These are phyloP conservation scores for Pythium guiyangense DNA, from an alignment of 352 stramenopile genomes.

Conservation along the genomic window DNA sequence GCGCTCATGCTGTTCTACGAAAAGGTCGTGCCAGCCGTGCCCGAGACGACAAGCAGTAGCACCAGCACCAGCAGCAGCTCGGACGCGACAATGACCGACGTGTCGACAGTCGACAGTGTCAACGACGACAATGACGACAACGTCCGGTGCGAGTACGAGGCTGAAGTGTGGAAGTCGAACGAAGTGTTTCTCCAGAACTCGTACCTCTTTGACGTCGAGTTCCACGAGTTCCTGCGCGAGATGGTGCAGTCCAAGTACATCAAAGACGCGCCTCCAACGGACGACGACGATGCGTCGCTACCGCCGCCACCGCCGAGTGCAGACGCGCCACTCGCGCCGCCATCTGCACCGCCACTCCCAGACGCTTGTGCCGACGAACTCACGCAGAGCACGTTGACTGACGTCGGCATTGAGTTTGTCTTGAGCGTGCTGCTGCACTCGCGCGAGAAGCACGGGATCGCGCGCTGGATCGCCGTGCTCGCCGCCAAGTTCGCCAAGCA, in stretches of 20 bases:
- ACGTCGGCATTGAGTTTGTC: conserved; percentile 86
- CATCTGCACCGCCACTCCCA: conserved; percentile 17
- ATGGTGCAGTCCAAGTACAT: conserved; percentile 86
- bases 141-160: conserved; percentile 75
- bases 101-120: background rate
- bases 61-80: conserved; percentile 15
- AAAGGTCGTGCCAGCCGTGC: conserved; percentile 84
- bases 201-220: conserved; percentile 95
- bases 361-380: conserved; percentile 34
- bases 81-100: conserved; percentile 21
- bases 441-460: conserved; percentile 84
- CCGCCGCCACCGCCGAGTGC: background rate
- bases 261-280: conserved; percentile 28
- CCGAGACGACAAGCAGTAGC: background rate
- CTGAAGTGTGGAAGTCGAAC: conserved; percentile 93
- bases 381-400: conserved; percentile 63
- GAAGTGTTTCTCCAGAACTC: conserved; percentile 93
- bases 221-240: conserved; percentile 92
- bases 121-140: conserved; percentile 18
- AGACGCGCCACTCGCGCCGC: conserved; percentile 10
- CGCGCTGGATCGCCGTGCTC: conserved; percentile 76
- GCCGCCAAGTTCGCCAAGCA: conserved; percentile 66
- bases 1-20: conserved; percentile 99
- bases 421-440: conserved; percentile 87
- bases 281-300: background rate